Conservation (phyloP, 441 rosid species). For the Pelargonium cotyledonis region DNA sequence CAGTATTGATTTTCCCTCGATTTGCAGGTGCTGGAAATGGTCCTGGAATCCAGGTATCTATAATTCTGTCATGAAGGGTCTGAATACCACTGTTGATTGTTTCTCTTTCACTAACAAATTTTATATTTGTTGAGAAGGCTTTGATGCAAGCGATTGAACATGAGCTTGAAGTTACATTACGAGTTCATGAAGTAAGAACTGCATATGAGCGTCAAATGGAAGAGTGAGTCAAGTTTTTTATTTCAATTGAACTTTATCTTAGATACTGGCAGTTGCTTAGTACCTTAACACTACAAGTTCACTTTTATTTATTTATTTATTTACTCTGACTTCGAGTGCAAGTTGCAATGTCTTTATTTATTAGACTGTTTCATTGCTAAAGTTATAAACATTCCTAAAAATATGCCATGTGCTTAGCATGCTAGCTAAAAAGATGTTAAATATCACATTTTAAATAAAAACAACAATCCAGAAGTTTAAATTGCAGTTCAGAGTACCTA, state of each 20-base stretch:
- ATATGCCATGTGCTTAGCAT: not conserved
- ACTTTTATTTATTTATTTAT: too few relatives aligned
- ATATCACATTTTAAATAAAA: not conserved
- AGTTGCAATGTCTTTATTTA: not conserved
- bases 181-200: constrained; percentile 88
- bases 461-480: not conserved
- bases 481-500: not conserved
- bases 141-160: constrained; percentile 88
- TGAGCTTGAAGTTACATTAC: constrained; percentile 88
- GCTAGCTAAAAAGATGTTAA: not conserved
- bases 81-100: constrained; percentile 11
- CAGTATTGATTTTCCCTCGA: constrained; percentile 18
- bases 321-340: not conserved
- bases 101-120: constrained; percentile 14
- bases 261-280: not conserved
- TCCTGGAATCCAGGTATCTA: constrained; percentile 74
- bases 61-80: constrained; percentile 6
- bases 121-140: constrained; percentile 45
- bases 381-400: not conserved
- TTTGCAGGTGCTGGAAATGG: constrained; percentile 54
- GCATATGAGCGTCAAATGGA: constrained; percentile 89
- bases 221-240: constrained; percentile 56
- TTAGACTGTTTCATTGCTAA: not conserved
- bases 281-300: not conserved
- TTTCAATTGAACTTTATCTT: constrained; percentile 3